Percentiles rank a stretch among this genome's conserved stretches.
phyloP scores from a whole-genome alignment of 169 alveolate genomes.

The Cryptosporidium sp. region DNA sequence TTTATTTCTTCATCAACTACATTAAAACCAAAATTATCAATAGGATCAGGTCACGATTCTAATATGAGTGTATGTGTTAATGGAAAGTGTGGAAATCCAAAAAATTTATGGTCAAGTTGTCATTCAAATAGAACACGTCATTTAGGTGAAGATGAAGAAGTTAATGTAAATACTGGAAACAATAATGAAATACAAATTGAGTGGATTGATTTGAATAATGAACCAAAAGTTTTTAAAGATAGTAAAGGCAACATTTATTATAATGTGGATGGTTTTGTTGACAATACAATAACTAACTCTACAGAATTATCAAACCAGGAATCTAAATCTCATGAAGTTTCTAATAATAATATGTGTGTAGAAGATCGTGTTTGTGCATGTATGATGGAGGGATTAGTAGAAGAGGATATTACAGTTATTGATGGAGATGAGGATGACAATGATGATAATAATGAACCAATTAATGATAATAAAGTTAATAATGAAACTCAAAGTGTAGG shows the following conservation, averaged over 20 bases:
- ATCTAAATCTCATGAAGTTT: not conserved
- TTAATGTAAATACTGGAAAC: not conserved
- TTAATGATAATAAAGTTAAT: not conserved
- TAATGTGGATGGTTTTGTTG: conserved; percentile 26
- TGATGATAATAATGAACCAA: not conserved
- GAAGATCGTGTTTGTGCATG: conserved; percentile 13
- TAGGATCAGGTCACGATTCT: not conserved
- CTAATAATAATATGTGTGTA: not conserved
- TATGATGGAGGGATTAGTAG: conserved; percentile 16
- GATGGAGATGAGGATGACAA: conserved; percentile 8
- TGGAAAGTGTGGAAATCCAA: conserved; percentile 27
- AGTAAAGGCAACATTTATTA: not conserved
- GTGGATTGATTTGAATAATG: conserved; percentile 23
- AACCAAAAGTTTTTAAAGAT: not conserved
- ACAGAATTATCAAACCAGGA: not conserved
- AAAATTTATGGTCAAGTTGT: conserved; percentile 34
- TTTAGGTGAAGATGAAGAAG: not conserved
- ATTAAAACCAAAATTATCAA: not conserved
- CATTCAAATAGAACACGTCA: conserved; percentile 23
- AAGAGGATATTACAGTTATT: conserved; percentile 50
- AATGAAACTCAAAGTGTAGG: not conserved
- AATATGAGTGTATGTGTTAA: conserved; percentile 26
- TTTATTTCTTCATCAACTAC: not conserved
- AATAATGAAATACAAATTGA: conserved; percentile 15
- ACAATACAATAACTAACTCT: not conserved